Conservation (phyloP, 768 basidiomycete species). For the Mycena epipterygia region DNA sequence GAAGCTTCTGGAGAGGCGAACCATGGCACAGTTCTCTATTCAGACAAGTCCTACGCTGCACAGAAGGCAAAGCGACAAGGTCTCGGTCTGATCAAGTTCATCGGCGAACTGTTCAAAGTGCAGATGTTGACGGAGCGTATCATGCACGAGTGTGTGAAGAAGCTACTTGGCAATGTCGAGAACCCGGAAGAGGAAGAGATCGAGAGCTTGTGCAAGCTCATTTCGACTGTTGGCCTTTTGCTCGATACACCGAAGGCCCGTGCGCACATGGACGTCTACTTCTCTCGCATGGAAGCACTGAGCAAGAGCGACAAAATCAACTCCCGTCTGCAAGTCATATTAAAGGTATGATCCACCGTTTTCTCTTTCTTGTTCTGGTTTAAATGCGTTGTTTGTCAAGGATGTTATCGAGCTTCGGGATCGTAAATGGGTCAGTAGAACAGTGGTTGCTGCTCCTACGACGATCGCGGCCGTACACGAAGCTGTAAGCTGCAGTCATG, state of each 20-base stretch:
- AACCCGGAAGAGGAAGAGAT: not conserved
- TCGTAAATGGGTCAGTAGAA: conserved; percentile 61
- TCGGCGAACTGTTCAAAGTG: not conserved
- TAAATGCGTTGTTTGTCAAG: too few species aligned
- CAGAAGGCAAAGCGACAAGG: not conserved
- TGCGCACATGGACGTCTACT: not conserved
- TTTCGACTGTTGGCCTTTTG: too few species aligned
- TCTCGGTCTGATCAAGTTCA: not conserved
- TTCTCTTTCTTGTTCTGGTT: not conserved
- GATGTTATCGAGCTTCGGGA: not conserved
- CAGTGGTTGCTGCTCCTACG: conserved; percentile 80
- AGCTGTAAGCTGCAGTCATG: conserved; percentile 64
- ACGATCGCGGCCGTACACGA: conserved; percentile 93
- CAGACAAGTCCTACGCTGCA: not conserved
- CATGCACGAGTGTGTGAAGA: not conserved
- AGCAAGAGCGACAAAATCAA: not conserved
- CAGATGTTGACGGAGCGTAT: not conserved
- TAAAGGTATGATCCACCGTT: not conserved
- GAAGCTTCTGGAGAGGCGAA: too few species aligned
- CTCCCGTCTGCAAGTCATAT: not conserved
- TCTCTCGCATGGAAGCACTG: not conserved
- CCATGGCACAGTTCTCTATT: too few species aligned
- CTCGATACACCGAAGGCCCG: not conserved
- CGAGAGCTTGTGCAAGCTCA: not conserved
- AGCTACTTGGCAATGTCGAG: not conserved